Evolutionary conservation across 1,139 yeast species (phyloP).

Genomic region (Geotrichum cucujoidarum): DNA sequence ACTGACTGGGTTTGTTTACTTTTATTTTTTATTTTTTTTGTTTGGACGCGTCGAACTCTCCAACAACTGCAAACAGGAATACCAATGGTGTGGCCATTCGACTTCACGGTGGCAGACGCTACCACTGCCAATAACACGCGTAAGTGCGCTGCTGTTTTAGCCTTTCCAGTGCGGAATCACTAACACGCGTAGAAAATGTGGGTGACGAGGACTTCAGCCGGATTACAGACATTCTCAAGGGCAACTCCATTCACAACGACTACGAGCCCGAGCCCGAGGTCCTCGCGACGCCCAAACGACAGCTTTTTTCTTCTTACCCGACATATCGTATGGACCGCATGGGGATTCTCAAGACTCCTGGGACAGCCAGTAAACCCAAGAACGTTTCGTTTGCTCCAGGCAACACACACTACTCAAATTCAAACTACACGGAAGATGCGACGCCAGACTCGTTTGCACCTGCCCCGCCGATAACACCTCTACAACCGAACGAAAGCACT

Average conservation of each 20-base stretch:
- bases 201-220: conserved; percentile 17
- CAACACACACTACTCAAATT: conserved; percentile 3
- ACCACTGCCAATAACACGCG: conserved; percentile 14
- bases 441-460: neutral
- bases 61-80: neutral
- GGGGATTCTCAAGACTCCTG: conserved; percentile 11
- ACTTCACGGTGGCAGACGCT: conserved; percentile 14
- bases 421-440: conserved; percentile 1
- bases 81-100: conserved; percentile 18
- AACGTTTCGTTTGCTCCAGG: conserved; percentile 15
- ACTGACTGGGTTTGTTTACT: conserved; percentile 2
- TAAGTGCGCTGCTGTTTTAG: neutral
- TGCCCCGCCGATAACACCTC: conserved; percentile 7
- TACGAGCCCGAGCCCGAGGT: neutral
- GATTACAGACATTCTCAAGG: conserved; percentile 14
- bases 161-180: neutral
- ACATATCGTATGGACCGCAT: neutral
- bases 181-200: conserved; percentile 2
- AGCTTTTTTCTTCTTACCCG: conserved; percentile 1
- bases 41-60: neutral
- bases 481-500: conserved; percentile 15
- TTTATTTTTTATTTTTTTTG: neutral
- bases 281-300: conserved; percentile 1
- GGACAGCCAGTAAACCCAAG: conserved; percentile 11
- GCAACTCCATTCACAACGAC: neutral